These are phyloP conservation scores for Allium sativum DNA, from an alignment of 106 monocot species.

Conservation along the genomic window DNA sequence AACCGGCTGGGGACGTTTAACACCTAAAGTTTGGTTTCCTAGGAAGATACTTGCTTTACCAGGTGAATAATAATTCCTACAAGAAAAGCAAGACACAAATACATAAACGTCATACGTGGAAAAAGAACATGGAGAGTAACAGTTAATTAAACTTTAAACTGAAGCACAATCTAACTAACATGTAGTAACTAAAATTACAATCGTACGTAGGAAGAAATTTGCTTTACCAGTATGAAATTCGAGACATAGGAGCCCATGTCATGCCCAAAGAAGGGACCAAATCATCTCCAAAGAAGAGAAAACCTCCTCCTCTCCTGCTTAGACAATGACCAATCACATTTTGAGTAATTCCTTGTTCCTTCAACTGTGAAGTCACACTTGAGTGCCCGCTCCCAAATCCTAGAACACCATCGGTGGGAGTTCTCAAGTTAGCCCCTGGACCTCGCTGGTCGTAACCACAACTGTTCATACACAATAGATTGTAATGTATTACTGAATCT, in stretches of 20 bases:
- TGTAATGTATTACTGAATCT: not conserved
- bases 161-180: not conserved
- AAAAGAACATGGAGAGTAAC: not conserved
- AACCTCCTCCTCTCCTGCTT: constrained; percentile 47
- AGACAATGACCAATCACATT: constrained; percentile 86
- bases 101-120: not conserved
- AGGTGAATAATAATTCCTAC: constrained; percentile 72
- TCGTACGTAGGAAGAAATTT: not conserved
- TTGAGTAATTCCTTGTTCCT: constrained; percentile 38
- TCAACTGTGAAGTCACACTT: constrained; percentile 58
- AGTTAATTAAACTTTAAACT: not conserved
- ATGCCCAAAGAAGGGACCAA: constrained; percentile 42
- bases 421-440: constrained; percentile 1
- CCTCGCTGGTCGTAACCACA: constrained; percentile 82
- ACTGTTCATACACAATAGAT: not conserved
- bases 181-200: not conserved
- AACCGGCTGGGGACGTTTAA: constrained; percentile 25
- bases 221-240: constrained; percentile 19
- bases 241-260: constrained; percentile 54
- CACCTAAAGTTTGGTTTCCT: constrained; percentile 27
- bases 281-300: constrained; percentile 76
- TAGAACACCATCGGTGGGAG: constrained; percentile 61
- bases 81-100: not conserved
- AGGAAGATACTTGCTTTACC: constrained; percentile 45
- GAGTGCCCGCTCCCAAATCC: constrained; percentile 53